Conservation (phyloP, 2,329 filamentous ascomycete genomes). For the Cladobotryum mycophilum region DNA sequence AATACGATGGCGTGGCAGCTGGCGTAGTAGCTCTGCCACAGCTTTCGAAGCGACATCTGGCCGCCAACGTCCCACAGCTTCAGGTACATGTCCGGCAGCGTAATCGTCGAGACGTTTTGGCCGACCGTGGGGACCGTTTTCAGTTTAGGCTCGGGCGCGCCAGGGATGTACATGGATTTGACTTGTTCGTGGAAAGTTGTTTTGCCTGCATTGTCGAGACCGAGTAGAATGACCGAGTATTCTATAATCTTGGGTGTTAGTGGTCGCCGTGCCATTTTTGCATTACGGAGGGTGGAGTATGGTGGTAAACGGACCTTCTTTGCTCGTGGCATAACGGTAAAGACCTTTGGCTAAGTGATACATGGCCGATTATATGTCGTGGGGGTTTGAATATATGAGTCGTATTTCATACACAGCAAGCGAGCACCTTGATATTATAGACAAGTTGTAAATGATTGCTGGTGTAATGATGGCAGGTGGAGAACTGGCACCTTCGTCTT, state of each 20-base stretch:
- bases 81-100: conserved; percentile 88
- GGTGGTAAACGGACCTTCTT: conserved; percentile 62
- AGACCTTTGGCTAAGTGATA: conserved; percentile 94
- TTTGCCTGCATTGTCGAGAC: conserved; percentile 97
- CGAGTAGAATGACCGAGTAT: conserved; percentile 94
- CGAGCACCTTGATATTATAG: background rate
- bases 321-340: conserved; percentile 92
- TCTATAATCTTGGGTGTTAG: conserved; percentile 47
- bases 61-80: conserved; percentile 99
- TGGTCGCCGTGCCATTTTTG: background rate
- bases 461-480: background rate
- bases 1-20: conserved; percentile 96
- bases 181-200: conserved; percentile 97
- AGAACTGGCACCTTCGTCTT: background rate
- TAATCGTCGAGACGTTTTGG: conserved; percentile 90
- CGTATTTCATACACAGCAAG: background rate
- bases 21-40: conserved; percentile 95
- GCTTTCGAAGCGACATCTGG: conserved; percentile 76
- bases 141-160: conserved; percentile 55
- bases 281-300: conserved; percentile 8
- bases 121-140: conserved; percentile 96
- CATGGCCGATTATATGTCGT: conserved; percentile 46
- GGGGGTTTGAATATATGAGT: background rate
- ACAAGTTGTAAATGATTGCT: background rate
- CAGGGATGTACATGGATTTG: conserved; percentile 74